phyloP scores from a whole-genome alignment of 2,329 filamentous ascomycete genomes.

The Curvularia sp. region DNA sequence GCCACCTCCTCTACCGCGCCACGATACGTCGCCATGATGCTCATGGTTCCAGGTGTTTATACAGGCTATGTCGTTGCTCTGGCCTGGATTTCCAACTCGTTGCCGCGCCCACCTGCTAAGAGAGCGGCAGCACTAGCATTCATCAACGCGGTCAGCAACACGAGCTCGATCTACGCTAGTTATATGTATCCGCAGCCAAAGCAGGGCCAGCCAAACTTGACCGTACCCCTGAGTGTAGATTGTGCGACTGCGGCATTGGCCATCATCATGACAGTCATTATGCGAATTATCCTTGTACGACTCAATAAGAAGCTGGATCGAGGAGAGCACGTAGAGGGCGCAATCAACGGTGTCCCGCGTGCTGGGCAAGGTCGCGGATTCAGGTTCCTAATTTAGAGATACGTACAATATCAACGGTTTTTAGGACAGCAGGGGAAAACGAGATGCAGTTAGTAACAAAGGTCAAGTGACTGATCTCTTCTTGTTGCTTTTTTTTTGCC shows the following conservation, averaged over 20 bases:
- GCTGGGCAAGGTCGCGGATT: constrained; percentile 68
- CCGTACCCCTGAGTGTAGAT: constrained; percentile 72
- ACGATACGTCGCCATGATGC: constrained; percentile 74
- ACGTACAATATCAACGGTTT: neutral
- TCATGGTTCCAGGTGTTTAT: constrained; percentile 71
- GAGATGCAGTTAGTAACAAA: constrained; percentile 3
- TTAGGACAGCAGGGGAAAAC: neutral
- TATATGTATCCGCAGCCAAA: constrained; percentile 69
- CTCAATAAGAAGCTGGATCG: constrained; percentile 74
- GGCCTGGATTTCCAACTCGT: constrained; percentile 77
- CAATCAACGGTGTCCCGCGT: constrained; percentile 63
- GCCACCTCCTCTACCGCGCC: constrained; percentile 66
- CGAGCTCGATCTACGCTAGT: constrained; percentile 71
- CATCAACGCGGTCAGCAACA: constrained; percentile 77
- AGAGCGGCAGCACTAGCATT: constrained; percentile 74
- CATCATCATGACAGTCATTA: constrained; percentile 67
- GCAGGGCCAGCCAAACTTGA: constrained; percentile 45
- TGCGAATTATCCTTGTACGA: constrained; percentile 68
- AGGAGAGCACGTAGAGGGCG: constrained; percentile 63
- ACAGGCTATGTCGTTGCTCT: constrained; percentile 68
- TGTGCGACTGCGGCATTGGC: constrained; percentile 70
- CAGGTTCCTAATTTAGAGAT: constrained; percentile 65
- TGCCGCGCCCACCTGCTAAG: constrained; percentile 79
- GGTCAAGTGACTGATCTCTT: constrained; percentile 5
- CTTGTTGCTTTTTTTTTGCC: constrained; percentile 16